Evolutionary conservation across 495 filamentous ascomycete genomes (phyloP), one percentile per base, ranked within the genome.

Genomic region (Cercophora samala): DNA sequence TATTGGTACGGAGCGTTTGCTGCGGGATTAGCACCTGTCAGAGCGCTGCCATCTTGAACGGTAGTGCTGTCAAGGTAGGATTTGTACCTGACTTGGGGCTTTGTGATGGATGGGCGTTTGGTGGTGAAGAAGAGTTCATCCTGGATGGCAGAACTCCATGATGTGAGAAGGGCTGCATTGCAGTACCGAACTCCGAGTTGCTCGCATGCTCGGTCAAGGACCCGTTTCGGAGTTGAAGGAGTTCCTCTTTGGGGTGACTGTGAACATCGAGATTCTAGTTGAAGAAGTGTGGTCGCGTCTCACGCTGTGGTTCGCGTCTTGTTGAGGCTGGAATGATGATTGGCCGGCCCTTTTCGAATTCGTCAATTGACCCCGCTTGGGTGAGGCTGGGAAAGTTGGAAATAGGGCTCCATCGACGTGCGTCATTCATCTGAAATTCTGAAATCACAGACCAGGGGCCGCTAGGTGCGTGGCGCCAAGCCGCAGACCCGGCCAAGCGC

Each of bases 1-100:
- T 23, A 56, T 56, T 56, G 53, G 53, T 56, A 42, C 60, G 60
- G 60, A 62, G 60, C 29, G 25, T 62, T 62, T 62, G 24, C 11
- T 21, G 60, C 60, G 60, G 25, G 46, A 62, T 62, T 62, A 22
- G 58, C 19, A 56, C 54, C 22, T 56, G 54, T 18, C 22, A 21
- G 54, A 56, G n/a, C 21, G 58, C 17, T 22, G 24, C 17, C 22
- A 60, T 25, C 23, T 60, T n/a, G n/a, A 23, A 25, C 58, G 6
- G 22, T 13, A 13, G 9, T 13, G 22, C 18, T 22, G 24, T 29
- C n/a, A 18, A 23, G 26, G 24, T 26, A 22, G 23, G 58, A 22
- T 60, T 5, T 5, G 17, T 22, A 60, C 58, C 58, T 23, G 23
- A 9, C 22, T 22, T 46, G 37, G 37, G 37, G 8, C 37, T 46